Evolutionary conservation across 2,329 filamentous ascomycete genomes (phyloP).

Genomic region (Colletotrichum incanum): DNA sequence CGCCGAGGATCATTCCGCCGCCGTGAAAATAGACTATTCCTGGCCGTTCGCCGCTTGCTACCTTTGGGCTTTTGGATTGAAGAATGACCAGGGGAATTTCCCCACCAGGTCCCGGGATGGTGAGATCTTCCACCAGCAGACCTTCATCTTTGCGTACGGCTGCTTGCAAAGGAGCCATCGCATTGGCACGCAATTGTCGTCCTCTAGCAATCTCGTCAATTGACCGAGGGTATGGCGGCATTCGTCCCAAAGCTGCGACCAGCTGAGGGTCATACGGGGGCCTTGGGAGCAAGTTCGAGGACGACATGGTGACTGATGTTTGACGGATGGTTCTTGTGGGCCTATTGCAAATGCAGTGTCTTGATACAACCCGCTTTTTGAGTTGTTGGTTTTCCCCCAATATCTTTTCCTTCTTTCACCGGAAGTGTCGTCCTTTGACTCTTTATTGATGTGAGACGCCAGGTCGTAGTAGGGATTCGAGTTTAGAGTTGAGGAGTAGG

Average conservation of each 20-base stretch:
- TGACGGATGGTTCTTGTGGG: too few species aligned
- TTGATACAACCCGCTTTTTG: neutral
- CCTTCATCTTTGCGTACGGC: conserved; percentile 24
- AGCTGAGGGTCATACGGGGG: conserved; percentile 32
- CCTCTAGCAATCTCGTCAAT: conserved; percentile 8
- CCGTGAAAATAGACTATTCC: conserved; percentile 31
- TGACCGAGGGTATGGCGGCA: conserved; percentile 8
- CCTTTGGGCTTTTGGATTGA: conserved; percentile 1
- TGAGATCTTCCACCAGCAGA: conserved; percentile 24
- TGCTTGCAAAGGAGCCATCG: conserved; percentile 23
- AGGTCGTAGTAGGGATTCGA: neutral
- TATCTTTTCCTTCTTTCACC: neutral
- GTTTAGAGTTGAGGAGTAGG: neutral
- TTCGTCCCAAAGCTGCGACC: neutral
- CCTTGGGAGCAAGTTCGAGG: conserved; percentile 5
- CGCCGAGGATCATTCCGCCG: conserved; percentile 36
- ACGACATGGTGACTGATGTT: conserved; percentile 5
- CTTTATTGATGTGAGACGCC: neutral
- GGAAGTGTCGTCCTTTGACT: neutral
- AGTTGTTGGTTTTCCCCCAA: neutral
- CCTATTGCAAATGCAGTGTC: neutral
- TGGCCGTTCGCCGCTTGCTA: conserved; percentile 5
- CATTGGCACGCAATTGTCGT: conserved; percentile 14
- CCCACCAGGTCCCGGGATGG: conserved; percentile 20
- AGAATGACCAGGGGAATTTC: conserved; percentile 29